phyloP scores from a whole-genome alignment of 2,329 filamentous ascomycete species.

The Elsinoe necatrix region DNA sequence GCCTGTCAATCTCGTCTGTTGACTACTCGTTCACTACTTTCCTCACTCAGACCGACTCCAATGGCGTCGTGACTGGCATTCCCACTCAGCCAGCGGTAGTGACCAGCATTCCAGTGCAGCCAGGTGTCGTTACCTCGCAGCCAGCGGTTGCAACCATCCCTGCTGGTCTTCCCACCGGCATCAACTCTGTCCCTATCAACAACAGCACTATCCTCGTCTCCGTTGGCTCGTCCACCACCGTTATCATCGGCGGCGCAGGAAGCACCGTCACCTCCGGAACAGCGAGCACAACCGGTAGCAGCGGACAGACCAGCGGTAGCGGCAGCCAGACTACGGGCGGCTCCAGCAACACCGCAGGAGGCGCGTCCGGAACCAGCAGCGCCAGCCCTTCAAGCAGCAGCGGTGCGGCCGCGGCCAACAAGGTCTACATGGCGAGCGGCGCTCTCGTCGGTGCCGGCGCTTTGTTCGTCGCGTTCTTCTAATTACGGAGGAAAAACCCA shows the following conservation, averaged over 20 bases:
- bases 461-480: constrained; percentile 32
- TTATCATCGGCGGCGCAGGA: constrained; percentile 24
- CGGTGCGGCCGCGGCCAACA: constrained; percentile 22
- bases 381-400: constrained; percentile 19
- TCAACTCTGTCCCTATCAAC: constrained; percentile 26
- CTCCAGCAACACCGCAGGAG: constrained; percentile 14
- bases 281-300: constrained; percentile 16
- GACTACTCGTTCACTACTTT: constrained; percentile 38
- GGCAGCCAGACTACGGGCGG: not conserved
- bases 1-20: constrained; percentile 21
- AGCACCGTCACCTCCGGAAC: constrained; percentile 20
- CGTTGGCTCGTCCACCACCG: constrained; percentile 27
- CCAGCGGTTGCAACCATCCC: constrained; percentile 35
- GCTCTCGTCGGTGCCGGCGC: constrained; percentile 31
- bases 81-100: constrained; percentile 31
- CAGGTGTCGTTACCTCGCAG: constrained; percentile 30
- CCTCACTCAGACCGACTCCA: constrained; percentile 41
- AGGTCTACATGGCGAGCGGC: constrained; percentile 27
- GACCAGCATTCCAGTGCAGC: constrained; percentile 33
- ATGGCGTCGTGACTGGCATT: constrained; percentile 43
- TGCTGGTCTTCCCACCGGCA: constrained; percentile 32
- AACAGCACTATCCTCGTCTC: constrained; percentile 28
- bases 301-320: constrained; percentile 15
- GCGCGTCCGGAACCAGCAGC: constrained; percentile 23
- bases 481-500: constrained; percentile 17